These are phyloP conservation scores for Scleroderma citrinum DNA, from an alignment of 768 basidiomycete species.

Conservation along the genomic window DNA sequence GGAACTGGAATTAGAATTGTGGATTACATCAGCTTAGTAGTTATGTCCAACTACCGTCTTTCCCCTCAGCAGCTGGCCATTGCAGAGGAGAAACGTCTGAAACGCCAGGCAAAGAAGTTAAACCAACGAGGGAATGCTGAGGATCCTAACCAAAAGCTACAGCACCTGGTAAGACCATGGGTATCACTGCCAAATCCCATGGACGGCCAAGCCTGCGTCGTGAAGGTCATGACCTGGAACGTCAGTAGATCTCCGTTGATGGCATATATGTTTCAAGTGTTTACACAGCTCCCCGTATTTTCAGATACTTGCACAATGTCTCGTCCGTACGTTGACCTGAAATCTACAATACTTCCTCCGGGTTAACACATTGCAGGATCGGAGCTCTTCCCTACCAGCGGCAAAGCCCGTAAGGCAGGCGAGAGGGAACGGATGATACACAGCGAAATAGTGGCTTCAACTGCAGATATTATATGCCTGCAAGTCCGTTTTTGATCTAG, in stretches of 20 bases:
- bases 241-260: slow-evolving; percentile 40
- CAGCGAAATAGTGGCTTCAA: slow-evolving; percentile 62
- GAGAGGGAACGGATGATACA: slow-evolving; percentile 74
- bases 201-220: background rate
- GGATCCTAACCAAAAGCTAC: slow-evolving; percentile 1
- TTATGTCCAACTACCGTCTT: slow-evolving; percentile 18
- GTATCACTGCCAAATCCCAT: slow-evolving; percentile 14
- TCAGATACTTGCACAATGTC: slow-evolving; percentile 71
- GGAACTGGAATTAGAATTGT: too few species aligned
- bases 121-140: slow-evolving; percentile 17
- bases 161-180: slow-evolving; percentile 31
- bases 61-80: slow-evolving; percentile 55
- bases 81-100: slow-evolving; percentile 37
- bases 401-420: slow-evolving; percentile 65
- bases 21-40: too few species aligned
- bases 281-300: slow-evolving; percentile 3
- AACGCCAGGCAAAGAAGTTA: slow-evolving; percentile 42
- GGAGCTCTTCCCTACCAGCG: slow-evolving; percentile 77
- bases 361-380: slow-evolving; percentile 44
- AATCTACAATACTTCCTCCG: background rate
- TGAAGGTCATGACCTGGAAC: slow-evolving; percentile 80
- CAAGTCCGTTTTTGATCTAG: slow-evolving; percentile 47
- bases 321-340: slow-evolving; percentile 58
- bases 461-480: slow-evolving; percentile 81
- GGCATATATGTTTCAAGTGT: background rate